These are phyloP conservation scores for Cydonia oblonga DNA, from an alignment of 331 rosid genomes.

Conservation along the genomic window DNA sequence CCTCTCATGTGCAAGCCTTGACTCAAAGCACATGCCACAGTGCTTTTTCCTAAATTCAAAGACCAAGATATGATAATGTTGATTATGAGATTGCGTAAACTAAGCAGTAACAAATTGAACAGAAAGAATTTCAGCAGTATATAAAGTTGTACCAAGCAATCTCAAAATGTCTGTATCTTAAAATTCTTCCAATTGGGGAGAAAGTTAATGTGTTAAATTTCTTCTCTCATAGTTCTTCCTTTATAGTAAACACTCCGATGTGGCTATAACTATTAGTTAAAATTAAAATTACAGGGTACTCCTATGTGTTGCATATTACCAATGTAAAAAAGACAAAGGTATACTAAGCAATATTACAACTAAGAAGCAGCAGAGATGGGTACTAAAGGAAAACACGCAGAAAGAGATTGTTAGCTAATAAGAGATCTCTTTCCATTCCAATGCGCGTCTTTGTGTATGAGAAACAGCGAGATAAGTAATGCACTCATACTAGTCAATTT, in stretches of 20 bases:
- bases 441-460: not conserved
- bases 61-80: conserved; percentile 16
- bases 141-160: too few relatives aligned
- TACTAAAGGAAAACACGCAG: not conserved
- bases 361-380: not conserved
- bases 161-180: not conserved
- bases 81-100: not conserved
- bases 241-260: not conserved
- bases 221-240: not conserved
- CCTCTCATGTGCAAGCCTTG: conserved; percentile 66
- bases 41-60: conserved; percentile 69
- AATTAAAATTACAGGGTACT: not conserved
- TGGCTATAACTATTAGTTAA: not conserved
- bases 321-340: not conserved
- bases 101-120: not conserved
- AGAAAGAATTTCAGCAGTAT: not conserved
- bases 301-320: not conserved
- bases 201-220: not conserved
- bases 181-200: not conserved
- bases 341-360: not conserved
- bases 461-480: not conserved
- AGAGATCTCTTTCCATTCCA: not conserved
- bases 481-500: not conserved
- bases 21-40: conserved; percentile 85
- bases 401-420: not conserved